Conservation (phyloP, 495 filamentous ascomycete genomes). For the Venustampulla echinocandica region DNA sequence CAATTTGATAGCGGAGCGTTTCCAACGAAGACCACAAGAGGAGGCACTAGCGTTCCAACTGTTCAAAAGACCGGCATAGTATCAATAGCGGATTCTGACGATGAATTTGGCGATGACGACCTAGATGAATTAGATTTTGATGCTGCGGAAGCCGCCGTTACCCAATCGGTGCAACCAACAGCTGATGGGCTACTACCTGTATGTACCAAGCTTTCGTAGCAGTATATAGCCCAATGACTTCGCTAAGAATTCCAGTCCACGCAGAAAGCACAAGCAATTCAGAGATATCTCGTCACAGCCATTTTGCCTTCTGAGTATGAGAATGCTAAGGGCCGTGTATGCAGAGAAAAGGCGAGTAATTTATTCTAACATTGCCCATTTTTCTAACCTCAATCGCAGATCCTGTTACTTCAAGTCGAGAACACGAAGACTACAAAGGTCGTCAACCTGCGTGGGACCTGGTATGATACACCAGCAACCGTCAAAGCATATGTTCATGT, state of each 20-base stretch:
- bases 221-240: constrained; percentile 15
- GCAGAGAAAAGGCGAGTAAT: constrained; percentile 59
- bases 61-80: background rate
- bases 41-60: background rate
- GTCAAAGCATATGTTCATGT: constrained; percentile 72
- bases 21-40: background rate
- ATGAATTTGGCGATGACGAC: constrained; percentile 50
- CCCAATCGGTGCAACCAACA: constrained; percentile 32
- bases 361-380: constrained; percentile 12
- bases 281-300: constrained; percentile 71
- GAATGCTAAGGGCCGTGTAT: constrained; percentile 48
- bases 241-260: constrained; percentile 42
- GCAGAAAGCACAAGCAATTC: constrained; percentile 59
- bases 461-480: constrained; percentile 68
- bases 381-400: constrained; percentile 33
- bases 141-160: constrained; percentile 50
- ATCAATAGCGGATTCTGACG: constrained; percentile 20
- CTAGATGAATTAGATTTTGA: constrained; percentile 64
- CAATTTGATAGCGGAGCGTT: constrained; percentile 37
- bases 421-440: constrained; percentile 52
- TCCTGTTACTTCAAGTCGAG: constrained; percentile 70
- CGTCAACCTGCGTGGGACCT: constrained; percentile 74
- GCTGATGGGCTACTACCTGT: constrained; percentile 31
- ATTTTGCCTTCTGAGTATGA: constrained; percentile 58
- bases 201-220: constrained; percentile 34